Evolutionary conservation across 73 alveolate species (phyloP).

Genomic region (Symbiodinium natans): DNA sequence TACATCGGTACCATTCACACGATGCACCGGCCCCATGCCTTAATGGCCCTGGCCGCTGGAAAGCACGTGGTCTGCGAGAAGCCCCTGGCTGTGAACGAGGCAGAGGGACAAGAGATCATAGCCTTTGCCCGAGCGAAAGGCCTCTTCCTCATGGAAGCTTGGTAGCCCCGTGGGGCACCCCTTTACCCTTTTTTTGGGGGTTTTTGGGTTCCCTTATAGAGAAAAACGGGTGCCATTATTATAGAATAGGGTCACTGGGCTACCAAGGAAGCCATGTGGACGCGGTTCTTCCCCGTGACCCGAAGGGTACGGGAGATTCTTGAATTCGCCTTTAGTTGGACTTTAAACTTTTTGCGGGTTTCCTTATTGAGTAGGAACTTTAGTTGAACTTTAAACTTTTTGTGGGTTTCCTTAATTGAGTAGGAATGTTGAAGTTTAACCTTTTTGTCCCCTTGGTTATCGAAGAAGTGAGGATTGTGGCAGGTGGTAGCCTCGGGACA

Average conservation of each 20-base stretch:
- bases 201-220: too few species aligned
- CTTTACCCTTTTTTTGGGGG: too few species aligned
- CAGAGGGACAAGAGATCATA: constrained; percentile 8
- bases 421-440: too few species aligned
- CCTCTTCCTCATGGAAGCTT: constrained; percentile 62
- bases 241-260: too few species aligned
- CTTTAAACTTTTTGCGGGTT: too few species aligned
- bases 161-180: too few species aligned
- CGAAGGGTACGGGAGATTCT: constrained; percentile 22
- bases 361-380: too few species aligned
- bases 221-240: too few species aligned
- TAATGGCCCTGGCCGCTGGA: constrained; percentile 53
- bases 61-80: constrained; percentile 70
- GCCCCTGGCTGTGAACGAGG: constrained; percentile 51
- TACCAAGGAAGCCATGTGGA: constrained; percentile 93
- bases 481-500: neutral
- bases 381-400: too few species aligned
- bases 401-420: too few species aligned
- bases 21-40: constrained; percentile 37
- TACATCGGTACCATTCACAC: constrained; percentile 74
- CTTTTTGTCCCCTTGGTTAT: too few species aligned
- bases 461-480: too few species aligned
- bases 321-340: neutral
- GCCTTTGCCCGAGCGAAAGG: constrained; percentile 58
- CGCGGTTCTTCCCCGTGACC: constrained; percentile 67